phyloP scores from a whole-genome alignment of 331 rosid genomes.

The Saraca asoca region DNA sequence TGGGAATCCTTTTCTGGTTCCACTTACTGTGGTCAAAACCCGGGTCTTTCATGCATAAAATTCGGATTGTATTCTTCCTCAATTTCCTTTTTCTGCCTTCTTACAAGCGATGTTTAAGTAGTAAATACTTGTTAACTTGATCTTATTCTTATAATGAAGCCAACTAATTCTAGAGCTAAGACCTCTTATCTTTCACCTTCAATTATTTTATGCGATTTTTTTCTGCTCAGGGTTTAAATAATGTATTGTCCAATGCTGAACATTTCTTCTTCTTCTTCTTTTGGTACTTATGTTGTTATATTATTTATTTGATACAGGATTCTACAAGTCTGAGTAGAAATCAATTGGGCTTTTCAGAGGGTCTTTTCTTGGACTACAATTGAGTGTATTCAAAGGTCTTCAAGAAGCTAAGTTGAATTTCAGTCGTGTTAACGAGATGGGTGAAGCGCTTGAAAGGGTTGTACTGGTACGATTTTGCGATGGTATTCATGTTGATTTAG shows the following conservation, averaged over 20 bases:
- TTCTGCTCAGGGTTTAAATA: no score
- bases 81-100: not conserved
- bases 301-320: constrained; percentile 40
- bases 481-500: constrained; percentile 41
- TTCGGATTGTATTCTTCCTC: not conserved
- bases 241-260: constrained; percentile 9
- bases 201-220: not conserved
- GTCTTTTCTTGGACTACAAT: not conserved
- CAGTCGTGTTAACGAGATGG: constrained; percentile 27
- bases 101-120: no score
- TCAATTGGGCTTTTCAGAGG: constrained; percentile 7
- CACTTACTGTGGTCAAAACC: constrained; percentile 10
- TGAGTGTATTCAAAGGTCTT: not conserved
- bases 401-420: constrained; percentile 39
- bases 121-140: no score
- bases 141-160: no score
- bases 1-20: not conserved
- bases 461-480: constrained; percentile 27
- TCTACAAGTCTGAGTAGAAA: constrained; percentile 11
- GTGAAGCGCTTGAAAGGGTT: constrained; percentile 20
- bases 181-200: not conserved
- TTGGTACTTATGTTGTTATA: not conserved
- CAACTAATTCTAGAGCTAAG: no score
- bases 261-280: constrained; percentile 1
- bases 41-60: not conserved